These are phyloP conservation scores for Sanchytrium tribonematis DNA, from an alignment of 371 early-diverging fungal genomes.

Conservation along the genomic window DNA sequence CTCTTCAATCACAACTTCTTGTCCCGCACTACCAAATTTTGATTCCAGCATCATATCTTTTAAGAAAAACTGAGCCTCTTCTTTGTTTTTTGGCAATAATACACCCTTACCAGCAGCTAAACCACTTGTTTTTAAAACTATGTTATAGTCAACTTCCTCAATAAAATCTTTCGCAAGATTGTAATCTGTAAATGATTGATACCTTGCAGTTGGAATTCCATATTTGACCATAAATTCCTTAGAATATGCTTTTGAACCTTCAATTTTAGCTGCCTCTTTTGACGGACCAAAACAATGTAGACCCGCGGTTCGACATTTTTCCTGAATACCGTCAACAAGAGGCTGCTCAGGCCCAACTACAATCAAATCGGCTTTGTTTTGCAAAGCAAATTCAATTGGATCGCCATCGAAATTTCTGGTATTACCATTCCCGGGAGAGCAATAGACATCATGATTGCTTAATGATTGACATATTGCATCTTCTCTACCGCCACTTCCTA, in stretches of 20 bases:
- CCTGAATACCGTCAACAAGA: constrained; percentile 63
- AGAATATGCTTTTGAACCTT: constrained; percentile 87
- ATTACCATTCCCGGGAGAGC: not conserved
- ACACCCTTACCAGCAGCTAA: constrained; percentile 94
- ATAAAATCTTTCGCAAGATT: constrained; percentile 43
- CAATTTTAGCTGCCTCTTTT: constrained; percentile 55
- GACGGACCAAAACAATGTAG: constrained; percentile 84
- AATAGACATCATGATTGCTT: not conserved
- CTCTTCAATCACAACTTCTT: constrained; percentile 83
- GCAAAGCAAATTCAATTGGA: constrained; percentile 42
- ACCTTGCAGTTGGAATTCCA: constrained; percentile 76
- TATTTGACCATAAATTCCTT: constrained; percentile 91
- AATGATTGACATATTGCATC: constrained; percentile 34
- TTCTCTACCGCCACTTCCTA: constrained; percentile 86
- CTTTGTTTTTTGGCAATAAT: constrained; percentile 48
- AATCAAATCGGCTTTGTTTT: constrained; percentile 41
- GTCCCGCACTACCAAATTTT: constrained; percentile 65
- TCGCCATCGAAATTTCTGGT: constrained; percentile 6
- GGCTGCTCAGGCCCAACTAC: constrained; percentile 92
- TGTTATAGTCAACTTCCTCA: constrained; percentile 10
- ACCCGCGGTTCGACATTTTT: constrained; percentile 33
- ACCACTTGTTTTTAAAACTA: constrained; percentile 49
- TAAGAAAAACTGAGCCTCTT: constrained; percentile 59
- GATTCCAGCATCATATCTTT: constrained; percentile 55
- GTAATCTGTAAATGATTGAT: constrained; percentile 59